Conservation (phyloP, 2,329 filamentous ascomycete genomes). For the Talaromyces funiculosus region DNA sequence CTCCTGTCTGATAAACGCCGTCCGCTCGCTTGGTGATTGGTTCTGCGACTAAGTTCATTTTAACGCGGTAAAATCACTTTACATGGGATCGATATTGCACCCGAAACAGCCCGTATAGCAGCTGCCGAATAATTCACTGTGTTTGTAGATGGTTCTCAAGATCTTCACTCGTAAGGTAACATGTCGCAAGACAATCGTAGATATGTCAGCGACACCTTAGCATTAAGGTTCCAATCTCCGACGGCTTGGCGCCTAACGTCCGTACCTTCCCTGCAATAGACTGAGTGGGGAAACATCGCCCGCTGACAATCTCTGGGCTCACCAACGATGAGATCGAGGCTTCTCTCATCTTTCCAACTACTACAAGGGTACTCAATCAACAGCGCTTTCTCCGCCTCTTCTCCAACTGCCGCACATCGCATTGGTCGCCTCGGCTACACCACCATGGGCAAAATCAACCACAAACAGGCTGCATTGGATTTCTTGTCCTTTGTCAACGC, state of each 20-base stretch:
- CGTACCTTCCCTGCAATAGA: not conserved
- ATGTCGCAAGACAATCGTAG: no score
- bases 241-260: not conserved
- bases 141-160: not conserved
- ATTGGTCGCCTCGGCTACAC: not conserved
- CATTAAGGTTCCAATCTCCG: not conserved
- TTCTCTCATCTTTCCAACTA: not conserved
- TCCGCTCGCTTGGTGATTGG: constrained; percentile 14
- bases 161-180: no score
- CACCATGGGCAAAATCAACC: constrained; percentile 25
- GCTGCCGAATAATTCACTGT: no score
- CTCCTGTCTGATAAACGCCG: constrained; percentile 16
- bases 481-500: constrained; percentile 92
- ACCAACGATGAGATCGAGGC: not conserved
- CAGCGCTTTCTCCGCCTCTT: not conserved
- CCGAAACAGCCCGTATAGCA: no score
- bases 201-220: not conserved
- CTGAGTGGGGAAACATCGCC: not conserved
- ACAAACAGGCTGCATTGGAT: constrained; percentile 59
- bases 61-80: not conserved
- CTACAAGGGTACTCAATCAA: not conserved
- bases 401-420: not conserved
- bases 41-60: constrained; percentile 4
- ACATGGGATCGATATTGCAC: no score
- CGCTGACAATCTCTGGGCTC: not conserved